A percentile compares a stretch with the other conserved stretches of the same genome.
Conservation (phyloP, 2,329 filamentous ascomycete genomes). For the Cercospora janseana region DNA sequence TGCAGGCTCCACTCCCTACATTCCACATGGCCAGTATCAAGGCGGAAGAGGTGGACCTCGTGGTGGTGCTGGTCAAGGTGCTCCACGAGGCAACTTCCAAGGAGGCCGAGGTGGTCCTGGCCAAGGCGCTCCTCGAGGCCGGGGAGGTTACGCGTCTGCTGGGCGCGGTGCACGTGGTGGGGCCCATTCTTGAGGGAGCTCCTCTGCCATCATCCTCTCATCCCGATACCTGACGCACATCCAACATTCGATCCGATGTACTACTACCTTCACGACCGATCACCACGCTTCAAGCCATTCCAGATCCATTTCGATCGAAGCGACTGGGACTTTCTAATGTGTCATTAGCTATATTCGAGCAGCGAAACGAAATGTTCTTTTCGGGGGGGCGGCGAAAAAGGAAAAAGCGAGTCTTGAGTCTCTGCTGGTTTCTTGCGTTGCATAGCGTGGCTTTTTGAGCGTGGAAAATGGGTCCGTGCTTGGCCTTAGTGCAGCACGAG, state of each 20-base stretch:
- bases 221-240: too few relatives aligned
- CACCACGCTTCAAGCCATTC: background rate
- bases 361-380: constrained; percentile 2
- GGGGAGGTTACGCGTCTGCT: constrained; percentile 15
- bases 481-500: background rate
- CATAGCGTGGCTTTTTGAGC: constrained; percentile 20
- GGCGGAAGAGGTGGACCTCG: constrained; percentile 50
- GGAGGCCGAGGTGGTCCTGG: constrained; percentile 59
- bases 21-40: constrained; percentile 41
- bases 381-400: background rate
- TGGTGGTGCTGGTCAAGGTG: constrained; percentile 44
- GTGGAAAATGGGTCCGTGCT: background rate
- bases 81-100: constrained; percentile 54
- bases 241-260: constrained; percentile 14
- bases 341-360: constrained; percentile 17
- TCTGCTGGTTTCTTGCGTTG: constrained; percentile 13
- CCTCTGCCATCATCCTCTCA: background rate
- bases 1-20: constrained; percentile 39
- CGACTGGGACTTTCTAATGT: constrained; percentile 20
- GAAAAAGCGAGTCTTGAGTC: constrained; percentile 15
- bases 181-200: constrained; percentile 7
- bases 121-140: constrained; percentile 25
- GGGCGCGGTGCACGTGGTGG: constrained; percentile 16
- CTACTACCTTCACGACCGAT: constrained; percentile 13
- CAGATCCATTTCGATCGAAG: background rate